These are phyloP conservation scores for Quercus cerris DNA, from an alignment of 306 rosid species.

Conservation along the genomic window DNA sequence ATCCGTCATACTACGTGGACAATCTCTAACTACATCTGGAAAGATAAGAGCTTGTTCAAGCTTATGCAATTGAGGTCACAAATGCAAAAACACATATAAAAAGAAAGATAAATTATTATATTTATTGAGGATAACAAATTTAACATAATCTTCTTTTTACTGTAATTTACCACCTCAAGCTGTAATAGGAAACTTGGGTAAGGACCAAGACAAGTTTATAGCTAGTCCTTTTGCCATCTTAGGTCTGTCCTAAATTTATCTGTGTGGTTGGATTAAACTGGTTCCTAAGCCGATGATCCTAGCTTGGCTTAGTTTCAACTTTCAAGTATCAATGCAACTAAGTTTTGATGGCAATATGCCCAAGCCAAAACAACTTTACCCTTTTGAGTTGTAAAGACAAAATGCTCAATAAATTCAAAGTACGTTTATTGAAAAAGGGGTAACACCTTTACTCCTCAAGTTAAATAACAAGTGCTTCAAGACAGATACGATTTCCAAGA, in stretches of 20 bases:
- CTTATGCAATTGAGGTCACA: background rate
- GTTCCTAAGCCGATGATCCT: slow-evolving; percentile 5
- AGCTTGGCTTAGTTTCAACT: slow-evolving; percentile 7
- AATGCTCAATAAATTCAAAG: background rate
- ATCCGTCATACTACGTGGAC: background rate
- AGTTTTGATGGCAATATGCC: background rate
- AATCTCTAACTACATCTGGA: background rate
- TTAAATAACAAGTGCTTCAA: slow-evolving; percentile 6
- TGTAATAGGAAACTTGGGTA: background rate
- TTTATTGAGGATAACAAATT: background rate
- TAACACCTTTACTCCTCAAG: slow-evolving; percentile 13
- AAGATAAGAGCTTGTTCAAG: background rate
- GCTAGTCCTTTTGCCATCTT: background rate
- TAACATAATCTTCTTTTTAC: background rate
- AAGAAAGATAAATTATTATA: background rate
- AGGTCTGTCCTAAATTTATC: background rate
- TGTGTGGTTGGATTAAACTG: slow-evolving; percentile 1
- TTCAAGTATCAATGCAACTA: slow-evolving; percentile 14
- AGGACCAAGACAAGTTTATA: background rate
- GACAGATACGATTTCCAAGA: slow-evolving; percentile 2
- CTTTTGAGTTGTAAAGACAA: slow-evolving; percentile 7
- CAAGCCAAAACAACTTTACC: slow-evolving; percentile 4
- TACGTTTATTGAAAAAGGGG: background rate
- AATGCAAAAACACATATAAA: background rate
- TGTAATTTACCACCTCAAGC: background rate